phyloP scores from a whole-genome alignment of 2,329 filamentous ascomycete genomes.

The Drechslerella stenobrocha region DNA sequence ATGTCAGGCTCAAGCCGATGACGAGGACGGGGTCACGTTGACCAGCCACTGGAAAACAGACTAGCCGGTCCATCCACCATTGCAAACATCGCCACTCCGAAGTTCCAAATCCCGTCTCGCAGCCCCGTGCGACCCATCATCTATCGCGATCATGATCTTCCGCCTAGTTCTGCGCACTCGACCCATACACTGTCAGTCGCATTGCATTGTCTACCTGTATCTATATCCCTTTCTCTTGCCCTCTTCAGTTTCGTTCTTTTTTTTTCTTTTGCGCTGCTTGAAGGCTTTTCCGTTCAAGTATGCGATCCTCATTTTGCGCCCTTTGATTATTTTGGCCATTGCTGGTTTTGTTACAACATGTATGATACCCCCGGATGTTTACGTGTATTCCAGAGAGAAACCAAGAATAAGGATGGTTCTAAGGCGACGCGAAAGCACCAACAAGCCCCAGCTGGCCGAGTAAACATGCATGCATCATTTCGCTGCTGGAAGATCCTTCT shows the following conservation, averaged over 20 bases:
- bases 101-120: conserved; percentile 1
- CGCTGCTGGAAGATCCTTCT: conserved; percentile 13
- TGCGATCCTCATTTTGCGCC: conserved; percentile 55
- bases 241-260: conserved; percentile 26
- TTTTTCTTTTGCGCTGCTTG: conserved; percentile 4
- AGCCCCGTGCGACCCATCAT: background rate
- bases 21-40: conserved; percentile 73
- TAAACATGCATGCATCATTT: no score
- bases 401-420: conserved; percentile 7
- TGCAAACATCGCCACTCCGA: background rate
- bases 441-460: conserved; percentile 1
- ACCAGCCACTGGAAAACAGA: conserved; percentile 92
- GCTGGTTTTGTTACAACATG: conserved; percentile 17
- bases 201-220: conserved; percentile 43
- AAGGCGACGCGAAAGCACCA: conserved; percentile 10
- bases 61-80: conserved; percentile 58
- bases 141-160: conserved; percentile 26
- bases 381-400: conserved; percentile 24
- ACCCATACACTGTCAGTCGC: conserved; percentile 41
- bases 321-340: conserved; percentile 18
- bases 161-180: conserved; percentile 9
- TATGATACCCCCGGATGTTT: conserved; percentile 47
- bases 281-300: conserved; percentile 14
- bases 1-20: conserved; percentile 70
- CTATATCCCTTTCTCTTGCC: conserved; percentile 17